Conservation (phyloP, 495 filamentous ascomycete genomes). For the Parmelia sp. region DNA sequence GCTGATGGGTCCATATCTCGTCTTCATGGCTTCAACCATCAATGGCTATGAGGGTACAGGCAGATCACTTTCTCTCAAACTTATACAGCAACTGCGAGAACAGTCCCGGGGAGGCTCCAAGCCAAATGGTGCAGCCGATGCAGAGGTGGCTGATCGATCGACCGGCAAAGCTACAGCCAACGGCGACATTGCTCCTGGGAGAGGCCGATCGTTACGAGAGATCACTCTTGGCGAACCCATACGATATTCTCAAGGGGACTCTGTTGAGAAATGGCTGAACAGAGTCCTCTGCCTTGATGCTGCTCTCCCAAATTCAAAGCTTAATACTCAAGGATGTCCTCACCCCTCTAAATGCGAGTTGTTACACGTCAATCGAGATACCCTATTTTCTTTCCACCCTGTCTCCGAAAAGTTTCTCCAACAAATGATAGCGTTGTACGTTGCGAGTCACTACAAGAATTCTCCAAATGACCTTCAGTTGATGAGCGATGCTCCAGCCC, state of each 20-base stretch:
- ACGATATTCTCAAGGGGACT: slow-evolving; percentile 83
- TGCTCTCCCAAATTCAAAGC: slow-evolving; percentile 69
- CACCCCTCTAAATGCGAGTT: slow-evolving; percentile 87
- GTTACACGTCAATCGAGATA: slow-evolving; percentile 91
- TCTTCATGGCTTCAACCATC: slow-evolving; percentile 99
- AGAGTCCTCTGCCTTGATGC: slow-evolving; percentile 89
- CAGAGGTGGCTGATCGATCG: slow-evolving; percentile 64
- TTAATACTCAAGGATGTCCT: slow-evolving; percentile 73
- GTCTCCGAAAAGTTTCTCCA: slow-evolving; percentile 97
- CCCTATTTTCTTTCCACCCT: slow-evolving; percentile 94
- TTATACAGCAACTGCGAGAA: slow-evolving; percentile 95
- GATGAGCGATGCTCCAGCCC: slow-evolving; percentile 95
- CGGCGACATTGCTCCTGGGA: slow-evolving; percentile 50
- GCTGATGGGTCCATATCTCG: slow-evolving; percentile 94
- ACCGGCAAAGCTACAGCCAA: slow-evolving; percentile 62
- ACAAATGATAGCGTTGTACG: slow-evolving; percentile 95
- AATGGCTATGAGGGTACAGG: slow-evolving; percentile 99
- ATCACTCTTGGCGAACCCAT: slow-evolving; percentile 92
- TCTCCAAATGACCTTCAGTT: slow-evolving; percentile 96
- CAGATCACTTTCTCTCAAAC: slow-evolving; percentile 86
- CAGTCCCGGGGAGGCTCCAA: slow-evolving; percentile 64
- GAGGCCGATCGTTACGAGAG: slow-evolving; percentile 79
- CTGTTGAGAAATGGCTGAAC: slow-evolving; percentile 95
- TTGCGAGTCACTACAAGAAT: slow-evolving; percentile 99
- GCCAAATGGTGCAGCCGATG: slow-evolving; percentile 44